These are phyloP conservation scores for Melanomma pulvis-pyrius DNA, from an alignment of 495 filamentous ascomycete species.

Conservation along the genomic window DNA sequence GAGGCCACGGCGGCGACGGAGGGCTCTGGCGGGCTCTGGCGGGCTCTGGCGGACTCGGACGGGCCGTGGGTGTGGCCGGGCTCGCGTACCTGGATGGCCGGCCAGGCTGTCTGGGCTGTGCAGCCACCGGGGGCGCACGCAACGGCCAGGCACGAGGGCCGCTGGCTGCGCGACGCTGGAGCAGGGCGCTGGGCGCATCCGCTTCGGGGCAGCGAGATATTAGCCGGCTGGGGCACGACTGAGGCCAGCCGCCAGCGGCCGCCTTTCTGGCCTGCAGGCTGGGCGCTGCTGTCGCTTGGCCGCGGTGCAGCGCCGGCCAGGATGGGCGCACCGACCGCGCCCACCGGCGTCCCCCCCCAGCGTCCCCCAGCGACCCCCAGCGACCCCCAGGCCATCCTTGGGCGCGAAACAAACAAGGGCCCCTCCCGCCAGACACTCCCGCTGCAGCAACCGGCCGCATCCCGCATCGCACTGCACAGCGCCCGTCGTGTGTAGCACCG, in stretches of 20 bases:
- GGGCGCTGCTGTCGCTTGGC: constrained; percentile 25
- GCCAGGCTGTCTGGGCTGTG: background rate
- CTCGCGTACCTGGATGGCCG: constrained; percentile 30
- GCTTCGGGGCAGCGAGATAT: constrained; percentile 29
- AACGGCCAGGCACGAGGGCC: constrained; percentile 24
- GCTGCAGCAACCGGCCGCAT: constrained; percentile 29
- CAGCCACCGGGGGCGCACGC: constrained; percentile 34
- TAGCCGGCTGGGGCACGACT: constrained; percentile 23
- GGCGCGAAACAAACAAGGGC: constrained; percentile 33
- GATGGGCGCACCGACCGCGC: constrained; percentile 6
- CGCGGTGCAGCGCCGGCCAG: background rate
- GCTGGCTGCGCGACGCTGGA: constrained; percentile 24
- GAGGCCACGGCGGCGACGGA: constrained; percentile 2
- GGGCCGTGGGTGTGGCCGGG: constrained; percentile 17
- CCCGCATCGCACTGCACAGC: constrained; percentile 24
- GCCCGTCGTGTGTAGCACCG: background rate
- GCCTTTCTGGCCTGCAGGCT: constrained; percentile 32
- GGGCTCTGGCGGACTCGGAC: background rate
- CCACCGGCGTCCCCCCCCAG: background rate
- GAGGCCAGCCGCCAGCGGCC: constrained; percentile 12
- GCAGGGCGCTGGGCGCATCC: constrained; percentile 23
- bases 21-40: background rate
- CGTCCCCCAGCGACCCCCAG: too few species aligned
- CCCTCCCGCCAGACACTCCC: constrained; percentile 20
- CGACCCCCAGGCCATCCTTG: constrained; percentile 6